Evolutionary conservation across 2,329 filamentous ascomycete genomes (phyloP), one percentile per base, ranked within the genome.

Genomic region (Fusarium sp.): DNA sequence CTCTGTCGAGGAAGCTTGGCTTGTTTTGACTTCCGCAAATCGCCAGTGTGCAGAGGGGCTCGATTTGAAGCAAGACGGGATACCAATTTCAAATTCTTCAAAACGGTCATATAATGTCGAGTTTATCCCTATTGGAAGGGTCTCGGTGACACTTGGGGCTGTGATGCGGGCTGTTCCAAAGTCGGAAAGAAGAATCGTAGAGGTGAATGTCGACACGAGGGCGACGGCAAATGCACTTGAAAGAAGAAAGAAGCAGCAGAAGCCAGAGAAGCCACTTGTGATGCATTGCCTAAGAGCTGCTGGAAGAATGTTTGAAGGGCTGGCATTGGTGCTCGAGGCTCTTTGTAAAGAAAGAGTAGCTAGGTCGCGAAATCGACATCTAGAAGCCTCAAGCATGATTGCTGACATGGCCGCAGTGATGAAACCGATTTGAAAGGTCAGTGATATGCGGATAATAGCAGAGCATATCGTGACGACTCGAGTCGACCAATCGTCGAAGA

Each of bases 131-230:
- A 45, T 7, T 5, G 60, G 18, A 7, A 33, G 43, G 10, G 3
- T 33, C 3, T 37, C 10, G 2, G 54, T 68, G 4, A 6, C 33
- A 5, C 9, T 13, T 29, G 27, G 43, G 6, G 24, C 54, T n/a
- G 54, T 10, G 24, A 64, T 54, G 0, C 50, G 31, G 1, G 29
- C 13, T 1, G 48, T 35, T 1, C 24, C 20, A 0, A 75, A 75
- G 5, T 75, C 72, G 5, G 41, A 64, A 4, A 75, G 73, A 0
- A 75, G 31, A 3, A 75, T 62, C 0, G 72, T 70, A 0, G 72
- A 75, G 10, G 62, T 65, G 0, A 75, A 62, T 0, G 45, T 75
- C 6, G 60, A 75, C 0, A 27, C 18, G 3, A 67, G 37, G 0
- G 68, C 29, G 0, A 75, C 0, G 1, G 67, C 8, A 2, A 65